Base-by-base conservation (phyloP, 345 rosid species). In the Isatis tinctoria region DNA sequence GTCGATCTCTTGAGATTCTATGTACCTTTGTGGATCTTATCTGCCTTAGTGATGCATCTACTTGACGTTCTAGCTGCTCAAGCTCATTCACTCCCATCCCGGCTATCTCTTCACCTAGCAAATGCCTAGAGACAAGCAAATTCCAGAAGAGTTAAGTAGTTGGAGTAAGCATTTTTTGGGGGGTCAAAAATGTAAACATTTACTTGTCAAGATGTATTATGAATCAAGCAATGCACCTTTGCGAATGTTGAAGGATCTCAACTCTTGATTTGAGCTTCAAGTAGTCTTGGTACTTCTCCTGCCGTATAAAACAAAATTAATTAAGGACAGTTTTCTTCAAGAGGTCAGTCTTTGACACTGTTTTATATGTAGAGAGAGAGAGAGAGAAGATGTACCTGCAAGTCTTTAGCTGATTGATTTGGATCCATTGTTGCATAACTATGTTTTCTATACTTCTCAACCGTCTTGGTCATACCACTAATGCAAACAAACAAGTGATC, bases 81-180 rank as follows among this genome's bases (percentile, higher is more conserved):
- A 92, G 94, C 65, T 88, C 96, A 79, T 79, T 86, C 2, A 86
- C 59, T 74, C 71, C 78, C 24, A 92, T 70, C 0, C 81, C 81
- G 6, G 81, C 85, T 76, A 92, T 58, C 66, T 90, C 96, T 78
- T 92, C 96, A 43, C 97, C 97, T 67, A 88, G 88, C 53, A 92
- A 80, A 80, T 90, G 88, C 82, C 97, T 92, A 62, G 35, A 65
- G 5, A 51, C n/a, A 63, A 52, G 27, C 52, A 64, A 2, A 7
- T 17, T 62, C 43, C 53, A 39, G 26, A 33, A 52, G 17, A 22
- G 22, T 43, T 32, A 7, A 10, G 11, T 44, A 30, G 45, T 2
- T 27, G n/a, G 39, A 54, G 36, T 2, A 1, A 54, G 36, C n/a
- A n/a, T n/a, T n/a, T n/a, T n/a, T n/a, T n/a, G n/a, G n/a, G n/a